A percentile compares a stretch with the other conserved stretches of the same genome.
These are phyloP conservation scores for Mycena citricolor DNA, from an alignment of 1,284 basidiomycete genomes.

Conservation along the genomic window DNA sequence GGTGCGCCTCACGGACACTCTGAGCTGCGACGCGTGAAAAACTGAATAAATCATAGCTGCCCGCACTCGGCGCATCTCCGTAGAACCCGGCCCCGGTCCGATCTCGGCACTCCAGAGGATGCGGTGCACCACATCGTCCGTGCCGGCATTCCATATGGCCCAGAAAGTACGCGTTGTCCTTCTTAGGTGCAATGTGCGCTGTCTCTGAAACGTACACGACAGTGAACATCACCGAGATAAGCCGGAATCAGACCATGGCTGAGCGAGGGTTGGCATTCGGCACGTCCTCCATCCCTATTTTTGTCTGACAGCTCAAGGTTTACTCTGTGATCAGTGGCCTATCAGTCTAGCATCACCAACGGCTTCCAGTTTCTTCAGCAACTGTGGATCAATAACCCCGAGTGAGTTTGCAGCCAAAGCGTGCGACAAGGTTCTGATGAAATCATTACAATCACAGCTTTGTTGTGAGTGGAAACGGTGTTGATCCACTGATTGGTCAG, in stretches of 20 bases:
- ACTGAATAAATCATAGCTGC: conserved; percentile 43
- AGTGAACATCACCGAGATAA: conserved; percentile 37
- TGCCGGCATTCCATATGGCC: conserved; percentile 41
- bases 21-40: neutral
- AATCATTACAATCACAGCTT: conserved; percentile 5
- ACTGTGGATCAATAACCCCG: conserved; percentile 24
- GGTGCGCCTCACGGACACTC: too few species aligned
- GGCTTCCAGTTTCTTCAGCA: conserved; percentile 49
- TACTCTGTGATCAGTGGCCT: conserved; percentile 29
- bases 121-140: conserved; percentile 34
- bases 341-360: conserved; percentile 41
- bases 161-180: conserved; percentile 36
- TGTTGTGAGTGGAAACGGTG: conserved; percentile 19
- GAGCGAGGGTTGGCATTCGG: conserved; percentile 52
- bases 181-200: neutral
- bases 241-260: conserved; percentile 36
- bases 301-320: neutral
- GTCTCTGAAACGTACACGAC: neutral
- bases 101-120: conserved; percentile 28
- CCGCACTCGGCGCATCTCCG: conserved; percentile 51
- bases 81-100: conserved; percentile 45
- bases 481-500: conserved; percentile 47
- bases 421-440: too few species aligned
- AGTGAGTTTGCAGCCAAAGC: too few species aligned
- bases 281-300: conserved; percentile 10